phyloP scores from a whole-genome alignment of 139 green algal genomes.

The Volvox reticuliferus region DNA sequence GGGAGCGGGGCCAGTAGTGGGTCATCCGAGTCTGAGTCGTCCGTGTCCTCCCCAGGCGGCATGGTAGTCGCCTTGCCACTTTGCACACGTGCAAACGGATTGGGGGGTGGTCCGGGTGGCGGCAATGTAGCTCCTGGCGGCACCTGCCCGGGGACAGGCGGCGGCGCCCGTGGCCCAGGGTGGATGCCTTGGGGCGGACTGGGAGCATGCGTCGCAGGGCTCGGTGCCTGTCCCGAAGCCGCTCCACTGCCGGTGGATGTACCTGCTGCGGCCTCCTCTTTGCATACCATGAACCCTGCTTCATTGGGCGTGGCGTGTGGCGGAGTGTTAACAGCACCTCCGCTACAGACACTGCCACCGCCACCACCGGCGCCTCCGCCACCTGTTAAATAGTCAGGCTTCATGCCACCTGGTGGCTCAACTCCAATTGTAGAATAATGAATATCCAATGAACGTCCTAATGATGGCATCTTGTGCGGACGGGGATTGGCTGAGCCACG shows the following conservation, averaged over 20 bases:
- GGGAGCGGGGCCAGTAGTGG: constrained; percentile 20
- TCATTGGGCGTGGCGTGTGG: not conserved
- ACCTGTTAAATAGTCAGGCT: not conserved
- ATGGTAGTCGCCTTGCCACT: not conserved
- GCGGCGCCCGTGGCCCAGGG: constrained; percentile 8
- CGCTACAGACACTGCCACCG: not conserved
- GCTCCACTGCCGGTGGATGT: not conserved
- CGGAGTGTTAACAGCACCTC: not conserved
- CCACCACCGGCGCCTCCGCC: not conserved
- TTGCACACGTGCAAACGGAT: constrained; percentile 42
- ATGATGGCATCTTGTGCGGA: constrained; percentile 40
- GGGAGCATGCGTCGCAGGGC: not conserved
- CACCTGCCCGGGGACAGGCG: constrained; percentile 26
- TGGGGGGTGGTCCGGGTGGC: constrained; percentile 29
- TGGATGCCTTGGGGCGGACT: not conserved
- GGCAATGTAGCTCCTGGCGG: constrained; percentile 12
- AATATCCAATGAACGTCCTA: not conserved
- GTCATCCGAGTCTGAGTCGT: constrained; percentile 14
- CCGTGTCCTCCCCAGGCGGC: not conserved
- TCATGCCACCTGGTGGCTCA: not conserved
- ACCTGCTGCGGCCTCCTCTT: not conserved
- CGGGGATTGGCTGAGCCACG: constrained; percentile 40
- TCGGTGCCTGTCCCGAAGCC: not conserved
- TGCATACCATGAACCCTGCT: not conserved
- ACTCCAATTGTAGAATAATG: not conserved